Evolutionary conservation across 495 filamentous ascomycete species (phyloP), one percentile per base, ranked within the genome.

Genomic region (Daldinia loculata): DNA sequence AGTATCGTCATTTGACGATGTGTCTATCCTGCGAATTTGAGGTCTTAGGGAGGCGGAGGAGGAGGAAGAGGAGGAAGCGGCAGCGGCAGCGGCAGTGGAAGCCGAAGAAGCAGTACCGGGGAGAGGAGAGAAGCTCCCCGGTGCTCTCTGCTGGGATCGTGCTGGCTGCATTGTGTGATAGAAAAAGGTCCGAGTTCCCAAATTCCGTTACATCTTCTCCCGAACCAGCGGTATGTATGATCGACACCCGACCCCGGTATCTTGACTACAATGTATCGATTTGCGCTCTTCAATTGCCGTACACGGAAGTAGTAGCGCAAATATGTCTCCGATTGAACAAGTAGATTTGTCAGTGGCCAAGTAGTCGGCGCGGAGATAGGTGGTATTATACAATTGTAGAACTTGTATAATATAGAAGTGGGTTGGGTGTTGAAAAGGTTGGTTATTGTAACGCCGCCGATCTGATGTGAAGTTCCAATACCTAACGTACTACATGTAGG

Each of bases 81-180:
- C 70, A n/a, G 71, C 59, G 17, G 74, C 71, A 7, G 71, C 67
- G 29, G 68, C 72, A 27, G 67, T 67, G 15, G 70, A 69, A 50
- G 59, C 67, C 19, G 67, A 63, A 39, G 74, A 63, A 52, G n/a
- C 45, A 56, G 36, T 69, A 9, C 72, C 59, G 29, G 84, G 78
- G 51, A 86, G 77, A 68, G 86, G 83, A 57, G 85, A 86, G 79
- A 87, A 88, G 80, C 84, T 84, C 72, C 85, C 86, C 38, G 84
- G 84, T 60, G 81, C 80, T 75, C 84, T 76, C 66, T 73, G 78
- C 67, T 81, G 77, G 74, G 80, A 74, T 78, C 84, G 80, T 77
- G 77, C 72, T 68, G 79, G 80, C 67, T 87, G 85, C 82, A 85
- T 86, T 71, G 77, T 82, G 59, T 69, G 43, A 69, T 73, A 63